phyloP scores from a whole-genome alignment of 2,329 filamentous ascomycete species.

The Colletotrichum spaethianum region DNA sequence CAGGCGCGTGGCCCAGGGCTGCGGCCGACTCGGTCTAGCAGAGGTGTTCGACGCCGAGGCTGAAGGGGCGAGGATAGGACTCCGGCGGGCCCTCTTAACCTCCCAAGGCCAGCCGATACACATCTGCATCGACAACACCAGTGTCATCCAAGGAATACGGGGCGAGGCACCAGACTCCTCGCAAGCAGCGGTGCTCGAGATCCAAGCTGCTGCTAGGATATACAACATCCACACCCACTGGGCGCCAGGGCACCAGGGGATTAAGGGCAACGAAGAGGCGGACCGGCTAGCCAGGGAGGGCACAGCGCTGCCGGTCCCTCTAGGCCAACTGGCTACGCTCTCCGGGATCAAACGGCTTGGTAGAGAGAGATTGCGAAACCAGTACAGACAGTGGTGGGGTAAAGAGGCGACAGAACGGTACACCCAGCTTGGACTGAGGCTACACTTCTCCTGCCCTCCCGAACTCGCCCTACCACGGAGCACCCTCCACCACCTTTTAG shows the following conservation, averaged over 20 bases:
- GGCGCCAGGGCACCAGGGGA: slow-evolving; percentile 1
- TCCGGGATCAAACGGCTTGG: neutral
- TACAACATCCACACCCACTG: slow-evolving; percentile 1
- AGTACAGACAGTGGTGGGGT: neutral
- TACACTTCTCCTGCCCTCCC: too few relatives aligned
- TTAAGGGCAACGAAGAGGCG: slow-evolving; percentile 2
- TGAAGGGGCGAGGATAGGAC: neutral
- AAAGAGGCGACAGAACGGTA: too few relatives aligned
- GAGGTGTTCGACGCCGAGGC: neutral
- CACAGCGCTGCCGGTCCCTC: neutral
- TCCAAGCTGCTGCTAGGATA: neutral
- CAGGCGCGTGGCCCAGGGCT: neutral
- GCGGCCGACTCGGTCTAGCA: neutral
- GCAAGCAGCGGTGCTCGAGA: neutral
- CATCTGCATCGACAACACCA: too few relatives aligned
- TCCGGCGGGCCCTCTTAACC: neutral
- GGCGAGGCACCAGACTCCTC: neutral
- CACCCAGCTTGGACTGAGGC: too few relatives aligned
- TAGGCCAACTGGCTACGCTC: neutral
- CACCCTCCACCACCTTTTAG: too few relatives aligned
- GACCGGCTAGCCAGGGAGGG: slow-evolving; percentile 4
- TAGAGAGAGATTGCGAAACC: neutral
- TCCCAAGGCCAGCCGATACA: neutral
- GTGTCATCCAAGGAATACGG: neutral
- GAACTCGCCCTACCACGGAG: too few relatives aligned